phyloP scores from a whole-genome alignment of 108 stramenopile genomes.

The Pseudonitzschia pungens region DNA sequence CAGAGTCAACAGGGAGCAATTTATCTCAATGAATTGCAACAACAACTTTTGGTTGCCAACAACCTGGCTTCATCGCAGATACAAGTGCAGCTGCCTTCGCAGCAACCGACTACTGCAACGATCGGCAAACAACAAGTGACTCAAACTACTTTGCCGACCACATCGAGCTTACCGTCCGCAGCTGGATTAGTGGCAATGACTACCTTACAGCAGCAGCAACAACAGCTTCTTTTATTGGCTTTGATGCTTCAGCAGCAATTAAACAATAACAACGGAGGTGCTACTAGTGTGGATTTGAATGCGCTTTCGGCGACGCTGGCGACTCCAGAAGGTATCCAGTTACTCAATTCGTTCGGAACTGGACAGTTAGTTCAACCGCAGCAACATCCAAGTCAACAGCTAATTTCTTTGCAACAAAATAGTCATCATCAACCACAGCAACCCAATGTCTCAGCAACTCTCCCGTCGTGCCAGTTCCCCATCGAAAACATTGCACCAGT shows the following conservation, averaged over 20 bases:
- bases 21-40: neutral
- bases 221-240: constrained; percentile 5
- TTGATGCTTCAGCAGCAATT: constrained; percentile 8
- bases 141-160: neutral
- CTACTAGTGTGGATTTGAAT: neutral
- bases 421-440: neutral
- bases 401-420: neutral
- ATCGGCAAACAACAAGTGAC: neutral
- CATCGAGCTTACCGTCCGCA: neutral
- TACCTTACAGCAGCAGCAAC: constrained; percentile 4
- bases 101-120: neutral
- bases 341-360: constrained; percentile 1
- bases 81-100: neutral
- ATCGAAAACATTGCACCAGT: neutral
- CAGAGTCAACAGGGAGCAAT: neutral
- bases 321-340: constrained; percentile 3
- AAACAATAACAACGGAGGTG: constrained; percentile 5
- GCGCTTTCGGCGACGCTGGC: neutral
- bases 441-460: neutral
- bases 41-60: constrained; percentile 1
- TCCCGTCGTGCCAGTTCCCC: neutral
- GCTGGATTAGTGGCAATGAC: neutral
- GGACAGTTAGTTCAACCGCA: neutral
- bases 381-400: neutral
- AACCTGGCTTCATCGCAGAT: neutral